A percentile compares a stretch with the other conserved stretches of the same genome.
Conservation (phyloP, 148 eudicot species). For the Vaccinium corymbosum region DNA sequence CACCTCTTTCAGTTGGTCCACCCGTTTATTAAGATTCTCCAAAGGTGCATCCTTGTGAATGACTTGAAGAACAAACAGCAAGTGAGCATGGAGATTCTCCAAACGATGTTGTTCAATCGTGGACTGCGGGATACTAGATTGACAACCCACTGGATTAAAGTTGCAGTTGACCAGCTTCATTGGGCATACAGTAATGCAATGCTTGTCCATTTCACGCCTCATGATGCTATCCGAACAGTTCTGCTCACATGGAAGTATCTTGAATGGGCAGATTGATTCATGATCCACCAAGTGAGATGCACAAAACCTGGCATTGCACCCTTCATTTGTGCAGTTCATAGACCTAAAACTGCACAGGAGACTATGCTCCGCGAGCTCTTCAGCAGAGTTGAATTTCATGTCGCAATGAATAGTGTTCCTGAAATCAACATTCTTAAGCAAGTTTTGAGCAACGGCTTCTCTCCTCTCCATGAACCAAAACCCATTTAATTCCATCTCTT, state of each 20-base stretch:
- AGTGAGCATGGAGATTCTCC: conserved; percentile 54
- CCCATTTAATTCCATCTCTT: conserved; percentile 84
- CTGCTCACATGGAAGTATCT: conserved; percentile 89
- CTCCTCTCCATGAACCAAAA: conserved; percentile 89
- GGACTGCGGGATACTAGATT: conserved; percentile 52
- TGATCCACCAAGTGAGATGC: conserved; percentile 62
- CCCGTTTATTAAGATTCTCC: conserved; percentile 52
- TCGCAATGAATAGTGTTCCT: conserved; percentile 64
- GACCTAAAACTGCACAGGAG: conserved; percentile 64
- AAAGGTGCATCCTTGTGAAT: conserved; percentile 55
- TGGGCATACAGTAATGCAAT: conserved; percentile 87
- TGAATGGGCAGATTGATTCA: conserved; percentile 78
- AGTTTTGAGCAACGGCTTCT: conserved; percentile 59
- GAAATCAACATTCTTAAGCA: conserved; percentile 76
- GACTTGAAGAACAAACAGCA: conserved; percentile 51
- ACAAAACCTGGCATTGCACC: conserved; percentile 67
- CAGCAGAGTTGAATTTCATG: conserved; percentile 54
- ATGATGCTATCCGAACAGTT: conserved; percentile 58
- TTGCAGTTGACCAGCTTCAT: conserved; percentile 91
- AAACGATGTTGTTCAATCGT: conserved; percentile 56
- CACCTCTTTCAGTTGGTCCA: conserved; percentile 58
- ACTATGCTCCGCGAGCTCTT: conserved; percentile 58
- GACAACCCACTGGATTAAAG: conserved; percentile 77
- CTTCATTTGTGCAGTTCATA: conserved; percentile 66
- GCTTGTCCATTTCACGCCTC: conserved; percentile 94